Base-by-base conservation (phyloP, 495 filamentous ascomycete species). In the Penicillium dipodomyicola region DNA sequence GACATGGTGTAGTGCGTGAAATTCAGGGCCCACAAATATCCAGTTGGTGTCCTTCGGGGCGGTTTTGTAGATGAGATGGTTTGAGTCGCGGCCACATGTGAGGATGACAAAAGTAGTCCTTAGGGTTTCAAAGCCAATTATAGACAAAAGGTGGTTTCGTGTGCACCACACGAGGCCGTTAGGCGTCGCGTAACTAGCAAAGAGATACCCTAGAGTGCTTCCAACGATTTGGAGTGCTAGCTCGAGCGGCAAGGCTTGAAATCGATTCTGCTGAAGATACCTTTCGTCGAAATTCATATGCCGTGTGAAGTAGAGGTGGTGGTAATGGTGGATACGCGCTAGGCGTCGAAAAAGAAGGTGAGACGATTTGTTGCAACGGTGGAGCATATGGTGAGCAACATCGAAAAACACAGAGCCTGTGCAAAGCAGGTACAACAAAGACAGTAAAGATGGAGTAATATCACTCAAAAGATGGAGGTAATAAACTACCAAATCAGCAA, bases 221-320 rank as follows among this genome's bases (percentile, higher is more conserved):
- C 61, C 61, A 14, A 55, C 19, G 30, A 49, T 14, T 32, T 57
- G 58, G 29, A 52, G 47, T 48, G 15, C 46, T 44, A 58, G 41
- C n/a, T 65, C 63, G 37, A 65, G 49, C 0, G 63, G 63, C 9
- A 65, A 50, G 4, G 63, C 60, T 17, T 63, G 56, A 22, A 45
- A 53, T 2, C 33, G 22, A 23, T 65, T 65, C 27, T 56, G 60
- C 19, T 35, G 51, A 4, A 40, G 51, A 37, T 65, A 65, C 25
- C 33, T 47, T 5, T 37, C 11, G 51, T 65, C 59, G 50, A 65
- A 65, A 15, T 54, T 39, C 33, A 65, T 51, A 12, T 58, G 54
- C 0, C 57, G 60, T 15, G 56, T 62, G 54, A 59, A 65, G 54
- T 62, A 65, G 4, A 65, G 63, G 25, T 65, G 63, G 54, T 65